Evolutionary conservation across 371 early-diverging fungal species (phyloP).

Genomic region (Saksenaea vasiformis): DNA sequence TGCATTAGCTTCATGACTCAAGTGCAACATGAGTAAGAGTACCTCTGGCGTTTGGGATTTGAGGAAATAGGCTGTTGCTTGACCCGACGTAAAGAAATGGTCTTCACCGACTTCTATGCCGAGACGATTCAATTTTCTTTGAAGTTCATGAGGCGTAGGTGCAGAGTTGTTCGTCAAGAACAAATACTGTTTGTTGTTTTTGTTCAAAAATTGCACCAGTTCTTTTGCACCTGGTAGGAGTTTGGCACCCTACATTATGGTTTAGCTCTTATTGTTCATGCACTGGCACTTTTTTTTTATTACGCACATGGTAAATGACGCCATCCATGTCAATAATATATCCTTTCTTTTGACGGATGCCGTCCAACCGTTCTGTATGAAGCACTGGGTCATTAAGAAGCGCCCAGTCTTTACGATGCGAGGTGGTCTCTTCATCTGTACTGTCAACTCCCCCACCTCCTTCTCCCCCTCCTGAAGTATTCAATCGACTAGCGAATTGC

Average conservation of each 20-base stretch:
- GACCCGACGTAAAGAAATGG: conserved; percentile 69
- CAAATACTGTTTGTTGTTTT: conserved; percentile 60
- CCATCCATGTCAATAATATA: conserved; percentile 73
- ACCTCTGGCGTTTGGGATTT: conserved; percentile 58
- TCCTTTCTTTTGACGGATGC: conserved; percentile 59
- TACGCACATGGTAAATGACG: conserved; percentile 65
- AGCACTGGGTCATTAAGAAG: conserved; percentile 41
- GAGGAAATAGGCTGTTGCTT: conserved; percentile 66
- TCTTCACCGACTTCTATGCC: conserved; percentile 60
- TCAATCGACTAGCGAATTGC: neutral
- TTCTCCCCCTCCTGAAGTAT: neutral
- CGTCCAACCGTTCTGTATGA: conserved; percentile 50
- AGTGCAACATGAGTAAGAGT: neutral
- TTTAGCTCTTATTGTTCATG: neutral
- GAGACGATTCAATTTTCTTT: conserved; percentile 56
- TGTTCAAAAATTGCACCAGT: conserved; percentile 58
- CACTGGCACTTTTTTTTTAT: neutral
- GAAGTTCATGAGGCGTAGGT: conserved; percentile 63
- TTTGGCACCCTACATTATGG: conserved; percentile 41
- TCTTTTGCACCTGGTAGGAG: conserved; percentile 61
- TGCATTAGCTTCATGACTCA: neutral
- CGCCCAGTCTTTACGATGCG: conserved; percentile 30
- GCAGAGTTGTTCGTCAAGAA: conserved; percentile 74
- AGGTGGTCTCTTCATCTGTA: neutral
- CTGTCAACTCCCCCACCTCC: neutral